A percentile compares a stretch with the other conserved stretches of the same genome.
These are phyloP conservation scores for Russula foetens DNA, from an alignment of 768 basidiomycete genomes.

Conservation along the genomic window DNA sequence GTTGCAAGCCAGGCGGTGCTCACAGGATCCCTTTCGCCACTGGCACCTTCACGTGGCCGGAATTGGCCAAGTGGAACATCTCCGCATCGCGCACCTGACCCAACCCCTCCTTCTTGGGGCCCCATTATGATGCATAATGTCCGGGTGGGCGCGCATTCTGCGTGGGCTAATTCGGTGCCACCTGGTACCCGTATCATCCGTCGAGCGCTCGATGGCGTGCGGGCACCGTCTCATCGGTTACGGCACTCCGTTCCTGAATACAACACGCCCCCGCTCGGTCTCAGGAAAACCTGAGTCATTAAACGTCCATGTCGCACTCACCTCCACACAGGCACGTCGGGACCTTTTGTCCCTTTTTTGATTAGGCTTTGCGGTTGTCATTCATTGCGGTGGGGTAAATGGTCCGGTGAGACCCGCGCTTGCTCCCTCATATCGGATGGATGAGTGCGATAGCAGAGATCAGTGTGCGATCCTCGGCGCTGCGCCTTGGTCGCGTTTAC, in stretches of 20 bases:
- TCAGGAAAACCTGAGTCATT: not conserved
- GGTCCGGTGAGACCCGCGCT: slow-evolving; percentile 1
- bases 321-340: not conserved
- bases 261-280: not conserved
- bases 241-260: slow-evolving; percentile 13
- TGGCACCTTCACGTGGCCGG: slow-evolving; percentile 8
- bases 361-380: not conserved
- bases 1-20: slow-evolving; percentile 7
- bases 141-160: slow-evolving; percentile 10
- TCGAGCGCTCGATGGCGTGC: slow-evolving; percentile 13
- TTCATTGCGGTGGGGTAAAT: not conserved
- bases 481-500: slow-evolving; percentile 11
- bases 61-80: slow-evolving; percentile 12
- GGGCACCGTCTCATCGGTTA: slow-evolving; percentile 4
- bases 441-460: slow-evolving; percentile 3
- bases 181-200: slow-evolving; percentile 12
- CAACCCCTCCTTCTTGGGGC: not conserved
- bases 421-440: slow-evolving; percentile 2
- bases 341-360: not conserved
- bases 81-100: slow-evolving; percentile 18
- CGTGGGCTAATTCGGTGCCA: slow-evolving; percentile 17
- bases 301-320: not conserved
- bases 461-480: slow-evolving; percentile 13
- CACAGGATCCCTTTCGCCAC: slow-evolving; percentile 1
- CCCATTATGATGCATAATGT: slow-evolving; percentile 7